A percentile compares a stretch with the other conserved stretches of the same genome.
These are phyloP conservation scores for Nakaseomyces delphensis DNA, from an alignment of 1,139 yeast species.

Conservation along the genomic window DNA sequence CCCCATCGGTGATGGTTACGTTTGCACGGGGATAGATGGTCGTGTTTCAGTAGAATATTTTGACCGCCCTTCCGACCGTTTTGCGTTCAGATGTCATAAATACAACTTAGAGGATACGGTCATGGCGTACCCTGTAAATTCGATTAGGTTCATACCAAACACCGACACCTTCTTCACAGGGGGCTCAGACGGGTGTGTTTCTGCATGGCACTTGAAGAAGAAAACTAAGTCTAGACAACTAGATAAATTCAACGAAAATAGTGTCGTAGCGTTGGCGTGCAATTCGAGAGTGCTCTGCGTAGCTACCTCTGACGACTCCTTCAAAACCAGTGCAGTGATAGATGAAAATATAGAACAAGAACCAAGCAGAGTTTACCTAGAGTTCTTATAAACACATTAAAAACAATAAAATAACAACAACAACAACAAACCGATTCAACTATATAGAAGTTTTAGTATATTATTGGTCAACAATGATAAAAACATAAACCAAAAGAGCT, in stretches of 20 bases:
- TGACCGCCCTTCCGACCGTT: slow-evolving; percentile 47
- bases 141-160: slow-evolving; percentile 46
- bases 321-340: slow-evolving; percentile 31
- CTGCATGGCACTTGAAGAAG: slow-evolving; percentile 60
- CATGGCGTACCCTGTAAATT: slow-evolving; percentile 69
- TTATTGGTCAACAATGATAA: too few relatives aligned
- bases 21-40: slow-evolving; percentile 78
- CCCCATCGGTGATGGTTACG: slow-evolving; percentile 58
- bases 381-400: slow-evolving; percentile 4
- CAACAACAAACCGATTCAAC: too few relatives aligned
- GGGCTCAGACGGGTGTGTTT: slow-evolving; percentile 70
- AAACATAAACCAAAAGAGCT: too few relatives aligned
- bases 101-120: slow-evolving; percentile 40
- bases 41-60: slow-evolving; percentile 74
- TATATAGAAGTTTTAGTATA: too few relatives aligned
- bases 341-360: slow-evolving; percentile 19
- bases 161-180: slow-evolving; percentile 55
- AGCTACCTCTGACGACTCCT: slow-evolving; percentile 58
- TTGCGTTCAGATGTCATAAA: slow-evolving; percentile 83
- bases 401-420: neutral
- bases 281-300: slow-evolving; percentile 40
- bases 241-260: slow-evolving; percentile 40
- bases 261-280: slow-evolving; percentile 44
- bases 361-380: slow-evolving; percentile 22
- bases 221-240: slow-evolving; percentile 49